Conservation (phyloP, 1,139 yeast species). For the Candida dubliniensis region DNA sequence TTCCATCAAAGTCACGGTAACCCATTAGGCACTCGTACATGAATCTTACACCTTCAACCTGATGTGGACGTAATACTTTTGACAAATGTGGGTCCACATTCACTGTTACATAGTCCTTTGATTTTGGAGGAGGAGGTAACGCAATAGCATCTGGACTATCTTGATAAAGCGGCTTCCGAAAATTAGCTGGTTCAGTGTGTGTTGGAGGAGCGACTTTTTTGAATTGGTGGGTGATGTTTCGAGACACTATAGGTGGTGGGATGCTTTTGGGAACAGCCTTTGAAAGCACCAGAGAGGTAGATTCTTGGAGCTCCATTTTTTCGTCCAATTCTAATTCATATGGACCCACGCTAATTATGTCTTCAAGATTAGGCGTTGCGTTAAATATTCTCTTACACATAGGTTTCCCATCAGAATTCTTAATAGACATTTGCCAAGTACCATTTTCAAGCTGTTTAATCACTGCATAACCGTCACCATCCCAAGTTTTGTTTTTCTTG, state of each 20-base stretch:
- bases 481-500: conserved; percentile 92
- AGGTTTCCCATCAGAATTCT: conserved; percentile 17
- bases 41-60: conserved; percentile 76
- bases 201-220: conserved; percentile 12
- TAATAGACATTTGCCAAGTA: conserved; percentile 16
- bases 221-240: conserved; percentile 4
- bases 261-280: conserved; percentile 4
- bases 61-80: conserved; percentile 71
- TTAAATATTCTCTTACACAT: conserved; percentile 19
- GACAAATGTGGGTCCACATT: conserved; percentile 69
- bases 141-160: conserved; percentile 7
- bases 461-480: conserved; percentile 75
- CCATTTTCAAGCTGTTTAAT: conserved; percentile 11
- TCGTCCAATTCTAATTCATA: conserved; percentile 58
- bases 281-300: conserved; percentile 4
- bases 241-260: conserved; percentile 2
- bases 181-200: conserved; percentile 5
- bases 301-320: conserved; percentile 27
- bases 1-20: conserved; percentile 46
- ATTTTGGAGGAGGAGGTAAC: conserved; percentile 12
- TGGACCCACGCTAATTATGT: conserved; percentile 46
- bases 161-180: conserved; percentile 12
- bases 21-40: conserved; percentile 85
- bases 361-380: conserved; percentile 27
- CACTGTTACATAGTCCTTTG: conserved; percentile 46